phyloP scores from a whole-genome alignment of 257 asterid genomes.

The Schizonepeta tenuifolia region DNA sequence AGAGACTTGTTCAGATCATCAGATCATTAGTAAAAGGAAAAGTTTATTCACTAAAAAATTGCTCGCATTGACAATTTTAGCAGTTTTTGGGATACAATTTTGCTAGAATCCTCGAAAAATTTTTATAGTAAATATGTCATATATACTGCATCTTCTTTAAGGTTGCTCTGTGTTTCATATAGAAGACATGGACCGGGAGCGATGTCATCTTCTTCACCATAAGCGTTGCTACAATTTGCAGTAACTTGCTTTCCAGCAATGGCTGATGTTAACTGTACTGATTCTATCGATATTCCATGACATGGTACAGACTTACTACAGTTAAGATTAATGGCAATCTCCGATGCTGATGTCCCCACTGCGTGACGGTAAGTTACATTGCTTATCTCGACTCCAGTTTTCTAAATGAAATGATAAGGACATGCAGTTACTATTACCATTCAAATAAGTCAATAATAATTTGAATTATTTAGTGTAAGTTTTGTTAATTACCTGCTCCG shows the following conservation, averaged over 20 bases:
- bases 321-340: conserved; percentile 57
- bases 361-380: conserved; percentile 42
- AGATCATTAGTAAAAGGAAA: no score
- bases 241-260: conserved; percentile 35
- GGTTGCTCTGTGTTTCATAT: background rate
- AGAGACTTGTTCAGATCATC: no score
- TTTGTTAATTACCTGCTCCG: background rate
- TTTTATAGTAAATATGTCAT: background rate
- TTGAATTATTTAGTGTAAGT: background rate
- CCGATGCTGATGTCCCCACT: conserved; percentile 55
- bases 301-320: conserved; percentile 64
- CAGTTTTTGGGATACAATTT: background rate
- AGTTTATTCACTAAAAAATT: no score
- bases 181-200: conserved; percentile 58
- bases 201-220: conserved; percentile 49
- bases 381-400: conserved; percentile 65
- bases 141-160: background rate
- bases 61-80: background rate
- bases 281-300: conserved; percentile 45
- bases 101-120: background rate
- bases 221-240: conserved; percentile 54
- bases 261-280: conserved; percentile 38
- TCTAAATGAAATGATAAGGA: conserved; percentile 29
- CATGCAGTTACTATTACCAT: background rate
- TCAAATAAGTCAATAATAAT: background rate